phyloP scores from a whole-genome alignment of 1,284 basidiomycete genomes.

The Omphalotus olearius region DNA sequence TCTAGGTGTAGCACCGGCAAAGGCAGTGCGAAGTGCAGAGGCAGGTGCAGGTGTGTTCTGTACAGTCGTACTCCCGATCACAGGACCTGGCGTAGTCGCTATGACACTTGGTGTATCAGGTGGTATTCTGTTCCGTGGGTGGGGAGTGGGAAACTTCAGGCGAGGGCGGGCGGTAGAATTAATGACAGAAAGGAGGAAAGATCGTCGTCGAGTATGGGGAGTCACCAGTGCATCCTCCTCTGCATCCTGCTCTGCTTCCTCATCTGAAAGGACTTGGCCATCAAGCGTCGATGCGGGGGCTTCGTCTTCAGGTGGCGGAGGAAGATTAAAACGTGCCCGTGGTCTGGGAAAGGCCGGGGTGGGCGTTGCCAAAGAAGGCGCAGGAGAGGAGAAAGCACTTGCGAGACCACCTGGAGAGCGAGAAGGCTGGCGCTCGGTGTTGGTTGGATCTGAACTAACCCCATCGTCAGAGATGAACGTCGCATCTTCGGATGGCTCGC shows the following conservation, averaged over 20 bases:
- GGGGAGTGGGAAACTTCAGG: constrained; percentile 60
- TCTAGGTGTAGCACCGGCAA: constrained; percentile 61
- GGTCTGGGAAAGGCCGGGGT: constrained; percentile 61
- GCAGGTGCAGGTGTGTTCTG: constrained; percentile 22
- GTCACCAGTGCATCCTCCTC: constrained; percentile 38
- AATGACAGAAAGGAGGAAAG: constrained; percentile 74
- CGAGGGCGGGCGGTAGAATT: constrained; percentile 74
- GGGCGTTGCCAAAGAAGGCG: constrained; percentile 51
- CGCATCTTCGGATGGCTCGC: constrained; percentile 39
- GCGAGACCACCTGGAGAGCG: constrained; percentile 22
- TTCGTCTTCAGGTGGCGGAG: constrained; percentile 32
- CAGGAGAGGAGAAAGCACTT: constrained; percentile 38
- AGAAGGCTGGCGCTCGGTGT: neutral
- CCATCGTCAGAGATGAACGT: constrained; percentile 63
- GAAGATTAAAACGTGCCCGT: constrained; percentile 55
- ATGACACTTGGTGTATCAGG: constrained; percentile 29
- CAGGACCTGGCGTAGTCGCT: constrained; percentile 29
- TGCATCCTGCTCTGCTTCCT: constrained; percentile 21
- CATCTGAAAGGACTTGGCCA: constrained; percentile 24
- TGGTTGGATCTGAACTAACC: constrained; percentile 24
- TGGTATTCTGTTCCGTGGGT: constrained; percentile 39
- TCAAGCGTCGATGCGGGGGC: constrained; percentile 27
- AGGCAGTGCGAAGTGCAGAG: constrained; percentile 37
- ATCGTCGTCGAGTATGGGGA: constrained; percentile 63
- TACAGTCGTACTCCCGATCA: constrained; percentile 15